Percentiles rank a stretch among this genome's conserved stretches.
Evolutionary conservation across 1,284 basidiomycete genomes (phyloP).

Genomic region (Leucoagaricus sp.): DNA sequence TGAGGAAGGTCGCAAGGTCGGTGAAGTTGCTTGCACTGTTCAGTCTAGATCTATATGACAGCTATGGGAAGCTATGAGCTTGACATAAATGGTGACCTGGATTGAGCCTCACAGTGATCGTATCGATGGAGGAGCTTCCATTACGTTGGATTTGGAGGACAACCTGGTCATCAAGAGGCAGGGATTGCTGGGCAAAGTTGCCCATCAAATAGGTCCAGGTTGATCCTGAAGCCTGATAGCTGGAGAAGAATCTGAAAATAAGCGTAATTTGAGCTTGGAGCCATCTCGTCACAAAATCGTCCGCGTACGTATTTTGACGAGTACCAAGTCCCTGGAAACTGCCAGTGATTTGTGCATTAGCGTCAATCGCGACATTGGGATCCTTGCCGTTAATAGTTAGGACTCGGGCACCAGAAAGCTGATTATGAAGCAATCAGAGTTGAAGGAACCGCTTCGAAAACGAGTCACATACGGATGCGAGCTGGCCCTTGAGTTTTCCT

Average conservation of each 20-base stretch:
- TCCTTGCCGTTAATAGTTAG: slow-evolving; percentile 52
- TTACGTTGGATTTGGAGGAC: slow-evolving; percentile 47
- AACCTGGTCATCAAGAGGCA: slow-evolving; percentile 55
- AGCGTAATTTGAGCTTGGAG: not conserved
- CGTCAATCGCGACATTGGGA: slow-evolving; percentile 53
- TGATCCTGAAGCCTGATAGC: slow-evolving; percentile 35
- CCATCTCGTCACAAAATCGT: no score
- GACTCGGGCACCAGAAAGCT: slow-evolving; percentile 61
- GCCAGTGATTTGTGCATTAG: slow-evolving; percentile 51
- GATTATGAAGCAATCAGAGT: not conserved
- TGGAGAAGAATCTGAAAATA: slow-evolving; percentile 46
- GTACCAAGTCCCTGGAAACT: slow-evolving; percentile 49
- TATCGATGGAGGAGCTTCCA: slow-evolving; percentile 41
- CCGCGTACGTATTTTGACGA: slow-evolving; percentile 47
- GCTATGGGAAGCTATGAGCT: slow-evolving; percentile 28
- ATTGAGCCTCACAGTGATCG: slow-evolving; percentile 37
- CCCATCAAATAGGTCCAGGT: slow-evolving; percentile 62
- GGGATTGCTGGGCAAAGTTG: slow-evolving; percentile 59
- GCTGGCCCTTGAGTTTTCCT: slow-evolving; percentile 47
- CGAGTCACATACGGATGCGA: slow-evolving; percentile 41
- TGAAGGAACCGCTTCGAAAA: not conserved
- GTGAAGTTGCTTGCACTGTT: slow-evolving; percentile 46
- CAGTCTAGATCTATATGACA: slow-evolving; percentile 61
- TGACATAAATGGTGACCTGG: not conserved
- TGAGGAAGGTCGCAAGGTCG: slow-evolving; percentile 49